Evolutionary conservation across 306 rosid species (phyloP).

Genomic region (Gillenia trifoliata): DNA sequence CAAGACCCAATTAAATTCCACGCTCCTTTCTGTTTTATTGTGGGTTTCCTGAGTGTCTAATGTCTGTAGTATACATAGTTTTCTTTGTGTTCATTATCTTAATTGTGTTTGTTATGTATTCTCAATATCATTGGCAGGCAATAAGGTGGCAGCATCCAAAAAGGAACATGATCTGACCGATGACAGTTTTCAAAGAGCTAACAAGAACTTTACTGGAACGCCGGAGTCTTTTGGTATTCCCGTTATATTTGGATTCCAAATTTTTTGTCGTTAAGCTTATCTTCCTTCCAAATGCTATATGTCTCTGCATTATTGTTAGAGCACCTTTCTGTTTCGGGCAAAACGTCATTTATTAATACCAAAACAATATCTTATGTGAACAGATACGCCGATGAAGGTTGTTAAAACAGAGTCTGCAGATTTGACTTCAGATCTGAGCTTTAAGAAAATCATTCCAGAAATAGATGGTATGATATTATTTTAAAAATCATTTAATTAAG

Average conservation of each 20-base stretch:
- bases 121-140: conserved; percentile 28
- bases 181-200: conserved; percentile 10
- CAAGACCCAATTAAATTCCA: conserved; percentile 23
- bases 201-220: conserved; percentile 8
- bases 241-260: conserved; percentile 4
- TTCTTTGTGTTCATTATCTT: conserved; percentile 11
- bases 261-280: background rate
- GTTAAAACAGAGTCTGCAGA: conserved; percentile 28
- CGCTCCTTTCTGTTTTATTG: background rate
- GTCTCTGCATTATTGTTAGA: background rate
- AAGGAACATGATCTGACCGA: conserved; percentile 5
- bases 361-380: background rate
- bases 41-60: background rate
- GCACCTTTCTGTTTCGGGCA: background rate
- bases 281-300: background rate
- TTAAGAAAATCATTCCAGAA: conserved; percentile 19
- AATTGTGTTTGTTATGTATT: background rate
- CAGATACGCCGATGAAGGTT: conserved; percentile 27
- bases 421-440: conserved; percentile 16
- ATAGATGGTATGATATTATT: conserved; percentile 18
- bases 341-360: background rate
- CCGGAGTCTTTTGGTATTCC: conserved; percentile 7
- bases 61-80: background rate
- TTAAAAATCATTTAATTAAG: background rate
- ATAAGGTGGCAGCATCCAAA: conserved; percentile 13